These are phyloP conservation scores for Aquanectria penicillioides DNA, from an alignment of 2,329 filamentous ascomycete species.

Conservation along the genomic window DNA sequence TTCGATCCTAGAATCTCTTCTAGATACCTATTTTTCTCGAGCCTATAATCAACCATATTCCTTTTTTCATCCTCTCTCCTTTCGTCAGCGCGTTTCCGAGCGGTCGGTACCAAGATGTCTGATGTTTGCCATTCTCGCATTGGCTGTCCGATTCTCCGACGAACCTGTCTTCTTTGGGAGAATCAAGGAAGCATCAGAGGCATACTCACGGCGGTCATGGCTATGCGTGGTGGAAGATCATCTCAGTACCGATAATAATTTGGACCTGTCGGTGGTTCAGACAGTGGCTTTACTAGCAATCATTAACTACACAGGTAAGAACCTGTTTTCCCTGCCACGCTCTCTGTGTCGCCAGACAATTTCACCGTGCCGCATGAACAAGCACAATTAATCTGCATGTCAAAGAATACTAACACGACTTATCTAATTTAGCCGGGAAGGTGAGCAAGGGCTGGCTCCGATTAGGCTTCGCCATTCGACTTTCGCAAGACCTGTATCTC, in stretches of 20 bases:
- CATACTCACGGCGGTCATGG: constrained; percentile 24
- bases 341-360: not conserved
- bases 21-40: constrained; percentile 46
- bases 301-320: constrained; percentile 50
- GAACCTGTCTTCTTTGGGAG: constrained; percentile 4
- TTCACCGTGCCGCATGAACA: not conserved
- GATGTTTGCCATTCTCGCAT: constrained; percentile 9
- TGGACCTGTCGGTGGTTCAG: constrained; percentile 44
- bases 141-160: constrained; percentile 20
- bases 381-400: not conserved
- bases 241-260: constrained; percentile 19
- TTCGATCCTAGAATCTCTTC: constrained; percentile 29
- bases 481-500: constrained; percentile 48
- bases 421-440: constrained; percentile 13
- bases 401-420: not conserved
- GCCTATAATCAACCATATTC: constrained; percentile 39
- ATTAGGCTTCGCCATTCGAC: constrained; percentile 43
- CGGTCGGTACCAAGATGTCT: constrained; percentile 8
- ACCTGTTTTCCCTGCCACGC: not conserved
- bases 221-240: constrained; percentile 25
- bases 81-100: constrained; percentile 5
- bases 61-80: constrained; percentile 19
- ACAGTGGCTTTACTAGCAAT: constrained; percentile 49
- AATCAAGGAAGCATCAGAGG: constrained; percentile 15
- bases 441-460: constrained; percentile 49